A percentile compares a stretch with the other conserved stretches of the same genome.
These are phyloP conservation scores for Xylariaceae sp. DNA, from an alignment of 2,329 filamentous ascomycete species.

Conservation along the genomic window DNA sequence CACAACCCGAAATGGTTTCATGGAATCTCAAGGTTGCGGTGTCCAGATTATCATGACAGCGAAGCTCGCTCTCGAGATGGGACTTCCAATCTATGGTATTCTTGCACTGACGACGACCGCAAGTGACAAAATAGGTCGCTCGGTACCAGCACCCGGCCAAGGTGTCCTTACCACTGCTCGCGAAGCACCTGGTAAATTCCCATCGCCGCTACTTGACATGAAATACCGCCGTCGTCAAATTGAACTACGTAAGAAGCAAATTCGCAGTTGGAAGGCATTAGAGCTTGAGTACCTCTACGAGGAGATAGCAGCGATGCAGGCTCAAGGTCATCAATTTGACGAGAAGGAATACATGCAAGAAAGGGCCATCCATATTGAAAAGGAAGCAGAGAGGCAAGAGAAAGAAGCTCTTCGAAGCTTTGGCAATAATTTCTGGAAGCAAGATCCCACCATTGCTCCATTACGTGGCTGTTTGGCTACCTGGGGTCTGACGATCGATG, in stretches of 20 bases:
- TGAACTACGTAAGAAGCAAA: conserved; percentile 86
- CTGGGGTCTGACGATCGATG: conserved; percentile 96
- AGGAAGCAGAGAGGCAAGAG: conserved; percentile 82
- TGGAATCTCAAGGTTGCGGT: conserved; percentile 99
- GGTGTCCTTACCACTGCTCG: conserved; percentile 95
- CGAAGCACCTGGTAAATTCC: conserved; percentile 86
- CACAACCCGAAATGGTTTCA: conserved; percentile 95
- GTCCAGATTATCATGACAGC: conserved; percentile 98
- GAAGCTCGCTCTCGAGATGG: conserved; percentile 94
- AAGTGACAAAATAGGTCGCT: conserved; percentile 98
- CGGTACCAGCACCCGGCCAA: conserved; percentile 91
- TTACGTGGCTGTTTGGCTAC: conserved; percentile 93
- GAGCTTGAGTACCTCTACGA: conserved; percentile 91
- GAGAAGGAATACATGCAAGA: conserved; percentile 83
- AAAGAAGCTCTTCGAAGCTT: conserved; percentile 89
- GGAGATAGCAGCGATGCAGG: conserved; percentile 86
- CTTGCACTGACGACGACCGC: conserved; percentile 91
- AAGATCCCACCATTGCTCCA: conserved; percentile 87
- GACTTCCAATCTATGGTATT: conserved; percentile 94
- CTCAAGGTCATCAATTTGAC: conserved; percentile 69
- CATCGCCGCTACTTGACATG: conserved; percentile 92
- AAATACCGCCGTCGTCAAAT: conserved; percentile 96
- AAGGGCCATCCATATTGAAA: conserved; percentile 80
- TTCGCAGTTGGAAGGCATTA: conserved; percentile 94
- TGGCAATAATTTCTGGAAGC: conserved; percentile 99